Base-by-base conservation (phyloP, 805 yeast species). In the Tetrapisispora iriomotensis region DNA sequence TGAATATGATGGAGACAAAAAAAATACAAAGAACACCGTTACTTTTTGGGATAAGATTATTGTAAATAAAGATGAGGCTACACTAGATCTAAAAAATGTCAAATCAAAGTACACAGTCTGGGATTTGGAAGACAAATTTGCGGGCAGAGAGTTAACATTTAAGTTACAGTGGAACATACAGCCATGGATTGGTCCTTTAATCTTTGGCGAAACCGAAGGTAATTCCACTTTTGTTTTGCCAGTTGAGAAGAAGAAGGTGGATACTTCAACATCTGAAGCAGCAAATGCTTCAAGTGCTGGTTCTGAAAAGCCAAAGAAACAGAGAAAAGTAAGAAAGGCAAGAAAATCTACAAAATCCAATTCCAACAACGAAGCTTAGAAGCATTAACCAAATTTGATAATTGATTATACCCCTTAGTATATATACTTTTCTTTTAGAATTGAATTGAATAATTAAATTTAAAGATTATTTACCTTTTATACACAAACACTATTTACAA, bases 1-100 rank as follows among this genome's bases (percentile, higher is more conserved):
- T 1, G 90, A 85, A 54, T 88, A 88, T 46, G 72, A 84, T 49
- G 66, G 60, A 40, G 35, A 54, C 43, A 50, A 62, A 44, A 48
- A 48, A 1, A 66, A 58, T 8, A 61, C 72, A n/a, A 56, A 60
- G 2, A 82, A 79, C 60, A 77, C 78, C 46, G 83, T 88, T 28
- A 82, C 90, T 0, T 78, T 83, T 54, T 90, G 98, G 98, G 97
- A 90, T 63, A 73, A 73, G 48, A 90, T 90, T 49, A 75, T 90
- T 47, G 66, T 71, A 1, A 46, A 60, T 20, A 70, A 68, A 47
- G 72, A 74, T 1, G 73, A 76, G 19, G 92, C 96, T 0, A 54
- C 60, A 7, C 43, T 90, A 14, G 50, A 64, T 15, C 60, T 85
- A 43, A 56, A 51, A 8, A 70, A 74, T 45, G 71, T 64, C 32